Conservation (phyloP, 164 flowering plant genomes). For the Buxus sempervirens region DNA sequence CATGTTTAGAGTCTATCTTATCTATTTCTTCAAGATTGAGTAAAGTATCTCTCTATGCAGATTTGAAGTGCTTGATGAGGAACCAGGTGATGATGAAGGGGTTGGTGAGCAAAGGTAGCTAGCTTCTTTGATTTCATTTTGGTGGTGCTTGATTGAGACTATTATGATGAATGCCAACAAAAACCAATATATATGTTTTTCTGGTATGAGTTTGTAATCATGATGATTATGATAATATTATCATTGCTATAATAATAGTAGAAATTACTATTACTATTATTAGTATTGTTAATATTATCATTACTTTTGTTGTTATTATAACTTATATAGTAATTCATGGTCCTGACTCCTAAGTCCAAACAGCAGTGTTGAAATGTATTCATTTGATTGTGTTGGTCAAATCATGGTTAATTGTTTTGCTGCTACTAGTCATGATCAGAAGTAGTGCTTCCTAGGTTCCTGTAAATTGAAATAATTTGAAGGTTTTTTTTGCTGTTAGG, state of each 20-base stretch:
- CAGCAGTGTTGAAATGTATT: no score
- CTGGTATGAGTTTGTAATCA: no score
- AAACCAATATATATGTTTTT: neutral
- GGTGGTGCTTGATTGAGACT: slow-evolving; percentile 1
- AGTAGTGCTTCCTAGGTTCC: neutral
- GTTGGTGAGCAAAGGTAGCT: slow-evolving; percentile 73
- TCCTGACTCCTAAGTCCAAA: no score
- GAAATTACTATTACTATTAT: no score
- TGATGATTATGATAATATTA: no score
- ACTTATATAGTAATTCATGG: no score
- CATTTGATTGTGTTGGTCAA: neutral
- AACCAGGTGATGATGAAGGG: slow-evolving; percentile 98
- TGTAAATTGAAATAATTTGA: no score
- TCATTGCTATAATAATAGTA: no score
- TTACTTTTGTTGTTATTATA: no score
- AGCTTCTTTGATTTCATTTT: slow-evolving; percentile 4
- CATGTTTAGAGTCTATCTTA: neutral
- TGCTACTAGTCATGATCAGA: neutral
- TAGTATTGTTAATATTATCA: no score
- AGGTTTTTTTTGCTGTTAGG: neutral
- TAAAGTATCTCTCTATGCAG: slow-evolving; percentile 30
- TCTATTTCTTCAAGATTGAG: neutral
- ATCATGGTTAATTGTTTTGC: neutral
- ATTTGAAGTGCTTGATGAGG: slow-evolving; percentile 95
- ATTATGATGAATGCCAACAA: no score